Evolutionary conservation across 1,139 yeast genomes (phyloP).

Genomic region (Lodderomyces oxycetoniae): DNA sequence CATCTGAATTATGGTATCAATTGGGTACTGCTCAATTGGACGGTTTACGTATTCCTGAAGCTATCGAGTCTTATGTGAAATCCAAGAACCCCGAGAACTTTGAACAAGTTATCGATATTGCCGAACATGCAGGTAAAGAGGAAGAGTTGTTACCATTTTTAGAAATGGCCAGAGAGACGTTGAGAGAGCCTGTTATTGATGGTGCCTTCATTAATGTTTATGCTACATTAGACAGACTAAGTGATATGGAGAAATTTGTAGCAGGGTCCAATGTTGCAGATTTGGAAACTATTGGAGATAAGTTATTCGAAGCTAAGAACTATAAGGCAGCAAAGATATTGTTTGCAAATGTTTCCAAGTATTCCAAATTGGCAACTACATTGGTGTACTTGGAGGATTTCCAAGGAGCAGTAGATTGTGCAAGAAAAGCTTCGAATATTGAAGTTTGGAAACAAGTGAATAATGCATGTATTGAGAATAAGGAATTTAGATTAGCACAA

Average conservation of each 20-base stretch:
- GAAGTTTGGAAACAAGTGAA: slow-evolving; percentile 97
- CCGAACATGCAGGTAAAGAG: slow-evolving; percentile 94
- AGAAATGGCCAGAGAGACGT: slow-evolving; percentile 88
- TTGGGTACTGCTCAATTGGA: slow-evolving; percentile 94
- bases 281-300: slow-evolving; percentile 87
- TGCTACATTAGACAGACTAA: slow-evolving; percentile 70
- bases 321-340: slow-evolving; percentile 91
- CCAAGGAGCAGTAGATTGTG: slow-evolving; percentile 97
- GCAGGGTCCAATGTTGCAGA: slow-evolving; percentile 91
- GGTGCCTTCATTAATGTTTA: slow-evolving; percentile 86
- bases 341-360: slow-evolving; percentile 82
- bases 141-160: slow-evolving; percentile 87
- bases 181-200: slow-evolving; percentile 90
- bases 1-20: slow-evolving; percentile 88
- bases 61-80: slow-evolving; percentile 82
- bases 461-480: slow-evolving; percentile 91
- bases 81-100: slow-evolving; percentile 90
- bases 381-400: slow-evolving; percentile 87
- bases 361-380: slow-evolving; percentile 93
- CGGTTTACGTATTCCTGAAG: slow-evolving; percentile 88
- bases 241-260: slow-evolving; percentile 81
- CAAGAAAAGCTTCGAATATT: slow-evolving; percentile 93
- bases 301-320: slow-evolving; percentile 72
- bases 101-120: slow-evolving; percentile 88
- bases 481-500: slow-evolving; percentile 95